phyloP scores from a whole-genome alignment of 495 filamentous ascomycete species.

The Tuber magnatum region DNA sequence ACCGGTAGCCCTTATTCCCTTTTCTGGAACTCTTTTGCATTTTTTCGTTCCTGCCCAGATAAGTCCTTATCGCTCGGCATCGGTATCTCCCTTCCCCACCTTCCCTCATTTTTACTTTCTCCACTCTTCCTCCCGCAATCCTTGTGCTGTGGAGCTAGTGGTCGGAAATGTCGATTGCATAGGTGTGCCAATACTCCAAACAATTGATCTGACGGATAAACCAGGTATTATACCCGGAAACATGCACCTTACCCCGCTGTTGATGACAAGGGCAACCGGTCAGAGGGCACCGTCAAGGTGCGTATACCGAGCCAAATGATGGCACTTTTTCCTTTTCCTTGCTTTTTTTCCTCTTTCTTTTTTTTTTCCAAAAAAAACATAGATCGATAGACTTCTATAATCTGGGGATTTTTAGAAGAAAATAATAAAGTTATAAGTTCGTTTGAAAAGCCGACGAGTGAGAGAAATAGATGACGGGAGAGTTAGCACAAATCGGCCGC shows the following conservation, averaged over 20 bases:
- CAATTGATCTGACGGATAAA: background rate
- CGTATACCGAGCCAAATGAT: background rate
- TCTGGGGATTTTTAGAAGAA: background rate
- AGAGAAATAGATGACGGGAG: background rate
- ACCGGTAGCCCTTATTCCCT: constrained; percentile 8
- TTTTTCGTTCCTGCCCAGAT: constrained; percentile 3
- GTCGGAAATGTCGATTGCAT: background rate
- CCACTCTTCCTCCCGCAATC: background rate
- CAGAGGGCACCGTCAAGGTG: background rate
- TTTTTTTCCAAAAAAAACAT: background rate
- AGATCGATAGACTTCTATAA: background rate
- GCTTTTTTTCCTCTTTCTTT: background rate
- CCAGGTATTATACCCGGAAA: constrained; percentile 1
- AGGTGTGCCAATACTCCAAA: background rate
- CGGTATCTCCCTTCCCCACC: background rate
- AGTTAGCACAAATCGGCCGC: background rate
- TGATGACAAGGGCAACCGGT: background rate
- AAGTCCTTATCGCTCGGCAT: background rate
- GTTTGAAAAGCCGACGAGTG: background rate
- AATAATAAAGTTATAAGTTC: background rate
- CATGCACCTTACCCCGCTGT: background rate
- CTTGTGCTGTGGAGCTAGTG: background rate
- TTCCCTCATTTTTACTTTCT: background rate
- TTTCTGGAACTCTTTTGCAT: constrained; percentile 8
- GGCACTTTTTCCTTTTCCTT: constrained; percentile 11